phyloP scores from a whole-genome alignment of 164 flowering plant genomes.

The Protea cynaroides region DNA sequence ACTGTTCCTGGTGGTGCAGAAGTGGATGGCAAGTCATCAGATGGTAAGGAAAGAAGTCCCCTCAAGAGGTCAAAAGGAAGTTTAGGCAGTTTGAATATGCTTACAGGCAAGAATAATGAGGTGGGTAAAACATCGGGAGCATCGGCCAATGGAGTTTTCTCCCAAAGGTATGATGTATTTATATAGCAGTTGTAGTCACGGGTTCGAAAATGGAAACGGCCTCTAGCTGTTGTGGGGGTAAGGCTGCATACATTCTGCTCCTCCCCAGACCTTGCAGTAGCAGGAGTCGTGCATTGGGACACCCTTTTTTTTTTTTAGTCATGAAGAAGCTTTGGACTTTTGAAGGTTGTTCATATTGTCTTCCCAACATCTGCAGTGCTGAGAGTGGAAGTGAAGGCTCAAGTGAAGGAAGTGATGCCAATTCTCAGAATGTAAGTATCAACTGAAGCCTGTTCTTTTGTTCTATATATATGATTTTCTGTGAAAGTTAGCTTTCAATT shows the following conservation, averaged over 20 bases:
- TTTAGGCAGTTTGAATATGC: slow-evolving; percentile 66
- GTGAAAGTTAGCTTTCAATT: neutral
- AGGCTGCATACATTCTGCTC: too few species aligned
- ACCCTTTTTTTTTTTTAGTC: neutral
- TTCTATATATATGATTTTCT: neutral
- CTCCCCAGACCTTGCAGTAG: too few species aligned
- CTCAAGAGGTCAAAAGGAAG: slow-evolving; percentile 86
- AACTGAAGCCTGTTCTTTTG: neutral
- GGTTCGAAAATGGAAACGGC: too few species aligned
- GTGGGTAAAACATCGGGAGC: slow-evolving; percentile 44
- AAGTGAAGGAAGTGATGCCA: slow-evolving; percentile 94
- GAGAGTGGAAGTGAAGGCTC: slow-evolving; percentile 91
- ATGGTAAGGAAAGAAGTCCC: slow-evolving; percentile 78
- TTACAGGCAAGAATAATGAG: slow-evolving; percentile 55
- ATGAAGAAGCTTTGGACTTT: neutral
- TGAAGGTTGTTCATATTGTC: slow-evolving; percentile 1
- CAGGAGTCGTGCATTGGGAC: too few species aligned
- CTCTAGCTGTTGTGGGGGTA: too few species aligned
- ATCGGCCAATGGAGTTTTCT: slow-evolving; percentile 70
- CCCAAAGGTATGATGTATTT: slow-evolving; percentile 63
- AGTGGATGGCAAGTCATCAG: slow-evolving; percentile 70
- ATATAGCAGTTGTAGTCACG: neutral
- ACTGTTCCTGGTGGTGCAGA: slow-evolving; percentile 51
- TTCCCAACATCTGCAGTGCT: slow-evolving; percentile 53
- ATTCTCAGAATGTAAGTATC: slow-evolving; percentile 83